Base-by-base conservation (phyloP, 1,284 basidiomycete species). In the Leccinum pallidistipes region DNA sequence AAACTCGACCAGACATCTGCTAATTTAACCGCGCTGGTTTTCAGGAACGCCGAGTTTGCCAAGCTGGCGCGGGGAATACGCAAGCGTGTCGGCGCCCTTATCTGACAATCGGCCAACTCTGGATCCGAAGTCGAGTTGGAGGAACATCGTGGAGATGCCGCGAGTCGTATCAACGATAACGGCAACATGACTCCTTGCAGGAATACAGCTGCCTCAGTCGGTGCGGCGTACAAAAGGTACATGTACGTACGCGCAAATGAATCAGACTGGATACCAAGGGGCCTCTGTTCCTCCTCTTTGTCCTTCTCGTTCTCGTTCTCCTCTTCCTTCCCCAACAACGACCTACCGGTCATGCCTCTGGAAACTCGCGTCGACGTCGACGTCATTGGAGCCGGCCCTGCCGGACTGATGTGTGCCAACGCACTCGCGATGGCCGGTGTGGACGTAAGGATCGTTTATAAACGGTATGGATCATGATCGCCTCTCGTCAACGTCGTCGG, bases 321-420 rank as follows among this genome's bases (percentile, higher is more conserved):
- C 10, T 43, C 11, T 0, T 43, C 14, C 29, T 51, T 12, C 21
- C 16, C 9, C 50, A 51, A 7, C 27, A 51, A 45, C 43, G 11
- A 45, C 43, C 50, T 11, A 51, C n/a, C 12, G 14, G 31, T 18
- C 52, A 56, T 60, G 66, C 16, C 57, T 62, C 51, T 71, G 65
- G 57, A 75, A 76, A 62, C 76, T 74, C 64, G 62, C 6, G 81
- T 83, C 61, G 84, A 86, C 67, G 83, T 53, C 52, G 8, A 34
- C n/a, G 21, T 53, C 18, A 53, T 53, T 21, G 52, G 52, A 53
- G 52, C 32, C 2, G 52, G 52, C 18, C 52, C 52, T 31, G 52
- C 52, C 18, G 52, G 52, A 21, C 52, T 53, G 31, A 53, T 53
- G 31, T 53, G 52, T 21, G 50, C 50, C 27, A 51, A 51, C 29